Evolutionary conservation across 805 yeast genomes (phyloP).

Genomic region (Pichia scutulata): DNA sequence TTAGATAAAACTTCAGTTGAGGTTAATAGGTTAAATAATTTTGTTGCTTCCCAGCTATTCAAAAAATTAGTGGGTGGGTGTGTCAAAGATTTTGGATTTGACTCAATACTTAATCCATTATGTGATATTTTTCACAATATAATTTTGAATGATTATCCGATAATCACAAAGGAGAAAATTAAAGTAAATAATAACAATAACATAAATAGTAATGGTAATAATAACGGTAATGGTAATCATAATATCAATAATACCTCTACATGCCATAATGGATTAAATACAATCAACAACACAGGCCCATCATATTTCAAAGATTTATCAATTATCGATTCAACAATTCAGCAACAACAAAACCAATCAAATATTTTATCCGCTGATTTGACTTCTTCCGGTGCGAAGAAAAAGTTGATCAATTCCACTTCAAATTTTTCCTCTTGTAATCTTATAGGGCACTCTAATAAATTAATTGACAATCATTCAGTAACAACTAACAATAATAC

Average conservation of each 20-base stretch:
- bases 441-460: not conserved
- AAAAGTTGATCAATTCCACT: not conserved
- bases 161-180: conserved; percentile 35
- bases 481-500: not conserved
- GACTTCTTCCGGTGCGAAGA: not conserved
- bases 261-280: no score
- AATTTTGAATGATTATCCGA: conserved; percentile 57
- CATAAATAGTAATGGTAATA: not conserved
- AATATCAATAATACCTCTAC: not conserved
- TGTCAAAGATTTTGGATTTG: conserved; percentile 76
- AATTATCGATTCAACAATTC: conserved; percentile 16
- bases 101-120: conserved; percentile 52
- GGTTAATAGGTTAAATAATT: conserved; percentile 35
- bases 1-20: conserved; percentile 35
- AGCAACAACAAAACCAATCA: conserved; percentile 3
- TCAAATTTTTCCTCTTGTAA: conserved; percentile 1
- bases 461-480: not conserved
- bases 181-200: conserved; percentile 15
- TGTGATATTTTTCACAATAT: conserved; percentile 61
- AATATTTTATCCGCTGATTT: not conserved
- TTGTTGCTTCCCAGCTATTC: conserved; percentile 46
- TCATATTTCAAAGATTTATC: conserved; percentile 5
- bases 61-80: conserved; percentile 60
- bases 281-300: not conserved
- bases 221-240: not conserved